phyloP scores from a whole-genome alignment of 179 eudicot species.

The Beta lomatogona region DNA sequence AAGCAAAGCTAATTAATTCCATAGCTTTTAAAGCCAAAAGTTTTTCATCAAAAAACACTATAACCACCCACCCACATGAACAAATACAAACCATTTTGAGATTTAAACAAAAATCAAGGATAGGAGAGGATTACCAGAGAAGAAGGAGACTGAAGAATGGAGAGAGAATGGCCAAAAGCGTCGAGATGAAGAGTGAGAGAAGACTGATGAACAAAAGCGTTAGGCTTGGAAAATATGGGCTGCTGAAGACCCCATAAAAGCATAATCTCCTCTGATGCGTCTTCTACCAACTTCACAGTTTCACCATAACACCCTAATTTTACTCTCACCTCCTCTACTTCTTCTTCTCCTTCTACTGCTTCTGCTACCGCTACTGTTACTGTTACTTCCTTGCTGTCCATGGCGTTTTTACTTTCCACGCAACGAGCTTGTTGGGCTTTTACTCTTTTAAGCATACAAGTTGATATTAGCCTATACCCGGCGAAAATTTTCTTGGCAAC shows the following conservation, averaged over 20 bases:
- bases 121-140: conserved; percentile 52
- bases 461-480: no score
- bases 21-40: no score
- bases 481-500: no score
- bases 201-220: conserved; percentile 71
- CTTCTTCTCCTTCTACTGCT: neutral
- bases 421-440: neutral
- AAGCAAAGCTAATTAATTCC: no score
- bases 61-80: no score
- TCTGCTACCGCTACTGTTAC: neutral
- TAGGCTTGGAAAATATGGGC: conserved; percentile 64
- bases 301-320: conserved; percentile 64
- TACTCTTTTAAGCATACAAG: no score
- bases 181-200: conserved; percentile 66
- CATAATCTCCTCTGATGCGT: conserved; percentile 70
- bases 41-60: no score
- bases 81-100: no score
- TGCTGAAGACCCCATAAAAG: conserved; percentile 87
- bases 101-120: no score
- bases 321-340: conserved; percentile 35
- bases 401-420: neutral
- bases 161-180: conserved; percentile 81
- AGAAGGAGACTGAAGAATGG: conserved; percentile 82
- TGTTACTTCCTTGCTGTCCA: conserved; percentile 3
- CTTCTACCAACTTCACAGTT: conserved; percentile 45